phyloP scores from a whole-genome alignment of 2,329 filamentous ascomycete genomes.

The Curvularia verruculosa region DNA sequence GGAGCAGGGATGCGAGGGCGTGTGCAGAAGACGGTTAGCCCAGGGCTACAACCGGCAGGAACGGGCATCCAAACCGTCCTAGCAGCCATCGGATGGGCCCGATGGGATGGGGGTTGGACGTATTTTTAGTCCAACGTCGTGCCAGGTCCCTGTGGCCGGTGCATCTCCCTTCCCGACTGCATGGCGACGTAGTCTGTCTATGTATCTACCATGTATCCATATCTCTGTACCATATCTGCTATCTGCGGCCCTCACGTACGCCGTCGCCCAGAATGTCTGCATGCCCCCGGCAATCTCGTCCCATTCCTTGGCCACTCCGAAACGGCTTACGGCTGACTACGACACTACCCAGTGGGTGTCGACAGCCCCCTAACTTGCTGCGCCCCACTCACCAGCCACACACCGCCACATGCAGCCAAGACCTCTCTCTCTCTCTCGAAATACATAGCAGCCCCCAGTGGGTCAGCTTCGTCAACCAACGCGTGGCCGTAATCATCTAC shows the following conservation, averaged over 20 bases:
- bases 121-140: constrained; percentile 19
- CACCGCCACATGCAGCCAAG: not conserved
- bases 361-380: not conserved
- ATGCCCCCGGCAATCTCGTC: not conserved
- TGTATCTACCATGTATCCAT: too few relatives aligned
- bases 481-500: too few relatives aligned
- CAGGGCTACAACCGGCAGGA: constrained; percentile 17
- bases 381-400: constrained; percentile 13
- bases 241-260: not conserved
- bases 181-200: not conserved
- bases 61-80: not conserved
- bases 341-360: not conserved
- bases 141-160: not conserved
- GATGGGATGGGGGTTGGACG: not conserved
- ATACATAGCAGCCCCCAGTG: not conserved
- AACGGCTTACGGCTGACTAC: constrained; percentile 16
- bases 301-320: constrained; percentile 3
- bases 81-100: not conserved
- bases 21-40: constrained; percentile 9
- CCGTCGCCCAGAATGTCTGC: not conserved
- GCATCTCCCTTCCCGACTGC: not conserved
- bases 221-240: not conserved
- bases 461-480: not conserved
- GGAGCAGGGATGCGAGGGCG: constrained; percentile 1
- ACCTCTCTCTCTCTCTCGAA: not conserved